Conservation (phyloP, 2,329 filamentous ascomycete genomes). For the Chalaropsis thielavioides region DNA sequence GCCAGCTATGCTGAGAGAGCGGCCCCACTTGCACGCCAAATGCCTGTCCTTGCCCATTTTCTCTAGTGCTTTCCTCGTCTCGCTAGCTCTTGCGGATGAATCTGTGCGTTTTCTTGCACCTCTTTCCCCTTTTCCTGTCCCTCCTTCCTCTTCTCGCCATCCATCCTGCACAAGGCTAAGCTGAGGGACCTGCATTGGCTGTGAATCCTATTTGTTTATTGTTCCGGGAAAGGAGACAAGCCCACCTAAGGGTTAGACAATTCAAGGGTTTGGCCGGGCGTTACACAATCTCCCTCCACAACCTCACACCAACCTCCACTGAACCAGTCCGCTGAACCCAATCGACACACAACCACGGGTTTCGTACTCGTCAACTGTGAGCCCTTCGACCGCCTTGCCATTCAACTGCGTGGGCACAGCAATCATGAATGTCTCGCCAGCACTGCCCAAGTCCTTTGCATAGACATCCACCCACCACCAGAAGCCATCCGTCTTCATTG, state of each 20-base stretch:
- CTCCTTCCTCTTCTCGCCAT: not conserved
- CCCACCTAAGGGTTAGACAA: not conserved
- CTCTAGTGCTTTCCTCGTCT: not conserved
- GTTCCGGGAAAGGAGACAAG: not conserved
- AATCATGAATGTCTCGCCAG: constrained; percentile 53
- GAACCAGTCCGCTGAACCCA: constrained; percentile 29
- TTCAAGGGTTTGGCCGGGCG: not conserved
- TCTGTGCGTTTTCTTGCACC: not conserved
- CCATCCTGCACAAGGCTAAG: not conserved
- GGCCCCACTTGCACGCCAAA: not conserved
- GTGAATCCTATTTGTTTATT: not conserved
- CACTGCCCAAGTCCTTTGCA: constrained; percentile 47
- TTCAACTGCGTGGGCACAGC: constrained; percentile 42
- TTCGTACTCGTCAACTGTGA: constrained; percentile 36
- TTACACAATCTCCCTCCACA: not conserved
- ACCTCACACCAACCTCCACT: constrained; percentile 36
- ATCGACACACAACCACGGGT: constrained; percentile 6
- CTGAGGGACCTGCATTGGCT: constrained; percentile 4
- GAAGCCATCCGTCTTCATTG: constrained; percentile 62
- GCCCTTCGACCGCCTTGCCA: constrained; percentile 33
- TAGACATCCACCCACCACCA: constrained; percentile 71
- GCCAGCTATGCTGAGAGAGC: not conserved
- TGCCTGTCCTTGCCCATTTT: not conserved
- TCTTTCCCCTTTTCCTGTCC: not conserved
- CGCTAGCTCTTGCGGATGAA: not conserved